phyloP scores from a whole-genome alignment of 2,329 filamentous ascomycete genomes.

The Dactylellina sp. region DNA sequence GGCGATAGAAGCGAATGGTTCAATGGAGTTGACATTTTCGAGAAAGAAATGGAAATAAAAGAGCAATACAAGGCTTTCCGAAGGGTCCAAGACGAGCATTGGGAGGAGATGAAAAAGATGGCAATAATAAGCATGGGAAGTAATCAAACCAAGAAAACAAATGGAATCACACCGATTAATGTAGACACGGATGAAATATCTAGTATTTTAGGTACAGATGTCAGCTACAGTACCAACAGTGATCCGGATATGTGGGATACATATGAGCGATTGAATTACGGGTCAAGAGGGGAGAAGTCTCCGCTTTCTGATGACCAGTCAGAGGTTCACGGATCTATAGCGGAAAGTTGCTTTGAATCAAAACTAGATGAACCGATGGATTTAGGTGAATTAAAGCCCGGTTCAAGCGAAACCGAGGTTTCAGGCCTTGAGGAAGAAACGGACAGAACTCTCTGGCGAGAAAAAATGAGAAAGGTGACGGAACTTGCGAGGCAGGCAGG shows the following conservation, averaged over 20 bases:
- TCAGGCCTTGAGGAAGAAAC: neutral
- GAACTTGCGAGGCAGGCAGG: slow-evolving; percentile 6
- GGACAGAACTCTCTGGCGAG: neutral
- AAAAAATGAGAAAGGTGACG: slow-evolving; percentile 23
- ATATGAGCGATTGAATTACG: neutral
- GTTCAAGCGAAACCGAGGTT: too few relatives aligned
- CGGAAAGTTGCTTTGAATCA: too few relatives aligned
- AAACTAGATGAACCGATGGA: too few relatives aligned
- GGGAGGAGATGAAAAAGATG: neutral
- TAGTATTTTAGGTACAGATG: neutral
- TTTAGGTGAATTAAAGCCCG: too few relatives aligned
- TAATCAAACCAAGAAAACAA: neutral
- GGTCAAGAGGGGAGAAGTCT: neutral
- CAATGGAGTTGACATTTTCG: slow-evolving; percentile 24
- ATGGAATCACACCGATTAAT: neutral
- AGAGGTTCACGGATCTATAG: neutral
- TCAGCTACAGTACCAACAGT: neutral
- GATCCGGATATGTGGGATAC: slow-evolving; percentile 16
- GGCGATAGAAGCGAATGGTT: slow-evolving; percentile 38
- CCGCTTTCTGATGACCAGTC: too few relatives aligned
- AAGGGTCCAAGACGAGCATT: neutral
- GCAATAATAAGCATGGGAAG: neutral
- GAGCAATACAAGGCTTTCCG: neutral
- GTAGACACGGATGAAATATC: neutral
- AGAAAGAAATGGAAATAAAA: slow-evolving; percentile 24